Percentiles rank a stretch among this genome's conserved stretches.
Conservation (phyloP, 768 basidiomycete species). For the Lentinula raphanica region DNA sequence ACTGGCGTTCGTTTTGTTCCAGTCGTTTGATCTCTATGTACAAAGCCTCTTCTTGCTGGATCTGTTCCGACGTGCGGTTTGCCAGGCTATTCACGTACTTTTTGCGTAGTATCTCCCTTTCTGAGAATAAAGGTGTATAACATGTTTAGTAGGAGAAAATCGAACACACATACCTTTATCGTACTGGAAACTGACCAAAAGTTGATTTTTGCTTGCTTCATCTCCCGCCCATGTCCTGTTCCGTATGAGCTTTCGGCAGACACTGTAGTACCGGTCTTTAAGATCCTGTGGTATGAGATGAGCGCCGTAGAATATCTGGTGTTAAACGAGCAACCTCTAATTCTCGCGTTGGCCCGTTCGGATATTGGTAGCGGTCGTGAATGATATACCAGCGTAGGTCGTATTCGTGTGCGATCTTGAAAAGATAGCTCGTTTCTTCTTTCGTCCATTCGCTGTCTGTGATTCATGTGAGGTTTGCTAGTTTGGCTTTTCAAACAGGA, state of each 20-base stretch:
- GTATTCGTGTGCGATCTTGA: constrained; percentile 71
- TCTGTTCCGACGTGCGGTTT: constrained; percentile 80
- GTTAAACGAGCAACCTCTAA: constrained; percentile 49
- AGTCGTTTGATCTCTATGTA: constrained; percentile 93
- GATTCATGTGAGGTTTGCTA: background rate
- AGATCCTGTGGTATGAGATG: constrained; percentile 55
- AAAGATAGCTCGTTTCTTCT: constrained; percentile 92
- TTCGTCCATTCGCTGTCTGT: constrained; percentile 85
- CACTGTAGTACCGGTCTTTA: constrained; percentile 90
- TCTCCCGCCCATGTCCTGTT: constrained; percentile 84
- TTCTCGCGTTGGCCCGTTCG: constrained; percentile 45
- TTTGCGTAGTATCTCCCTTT: constrained; percentile 83
- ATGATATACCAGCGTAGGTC: constrained; percentile 89
- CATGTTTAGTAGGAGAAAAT: background rate
- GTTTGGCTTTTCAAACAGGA: background rate
- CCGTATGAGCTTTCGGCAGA: constrained; percentile 83
- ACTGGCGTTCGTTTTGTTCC: constrained; percentile 85
- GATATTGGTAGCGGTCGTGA: constrained; percentile 82
- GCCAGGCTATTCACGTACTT: constrained; percentile 85
- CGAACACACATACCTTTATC: constrained; percentile 63
- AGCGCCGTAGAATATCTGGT: too few species aligned
- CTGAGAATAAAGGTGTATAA: constrained; percentile 30
- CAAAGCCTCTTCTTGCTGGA: constrained; percentile 91
- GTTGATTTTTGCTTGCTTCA: constrained; percentile 58
- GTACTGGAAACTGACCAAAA: constrained; percentile 72